Conservation (phyloP, 2,329 filamentous ascomycete genomes). For the Pseudocercospora crystallina region DNA sequence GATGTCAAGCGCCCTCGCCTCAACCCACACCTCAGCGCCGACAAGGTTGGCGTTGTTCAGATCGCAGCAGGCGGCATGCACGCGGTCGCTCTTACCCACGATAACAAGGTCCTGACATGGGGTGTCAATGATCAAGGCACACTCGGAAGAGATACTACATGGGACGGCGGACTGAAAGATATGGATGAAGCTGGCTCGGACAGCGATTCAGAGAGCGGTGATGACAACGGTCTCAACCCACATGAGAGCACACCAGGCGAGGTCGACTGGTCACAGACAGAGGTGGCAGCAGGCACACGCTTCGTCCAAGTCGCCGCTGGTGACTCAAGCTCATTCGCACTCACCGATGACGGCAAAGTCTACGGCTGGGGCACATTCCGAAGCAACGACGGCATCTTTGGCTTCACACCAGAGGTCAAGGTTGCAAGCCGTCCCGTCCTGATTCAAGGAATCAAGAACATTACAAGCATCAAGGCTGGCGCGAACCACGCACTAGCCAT, state of each 20-base stretch:
- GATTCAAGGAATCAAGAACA: constrained; percentile 64
- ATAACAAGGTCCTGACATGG: constrained; percentile 83
- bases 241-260: constrained; percentile 64
- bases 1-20: constrained; percentile 74
- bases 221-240: constrained; percentile 68
- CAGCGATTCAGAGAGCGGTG: constrained; percentile 54
- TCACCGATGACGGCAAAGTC: constrained; percentile 72
- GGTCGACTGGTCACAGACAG: constrained; percentile 33
- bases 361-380: constrained; percentile 86
- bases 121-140: constrained; percentile 85
- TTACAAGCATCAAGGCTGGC: constrained; percentile 64
- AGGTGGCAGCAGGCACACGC: constrained; percentile 56
- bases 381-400: constrained; percentile 65
- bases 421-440: constrained; percentile 55
- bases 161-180: constrained; percentile 62
- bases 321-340: constrained; percentile 72
- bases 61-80: constrained; percentile 82
- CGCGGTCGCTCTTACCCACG: constrained; percentile 70
- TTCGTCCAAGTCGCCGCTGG: constrained; percentile 69
- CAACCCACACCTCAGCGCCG: constrained; percentile 59
- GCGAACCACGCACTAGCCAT: constrained; percentile 71
- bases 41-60: constrained; percentile 67
- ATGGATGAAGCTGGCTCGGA: constrained; percentile 56
- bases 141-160: constrained; percentile 70
- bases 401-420: constrained; percentile 58